A percentile compares a stretch with the other conserved stretches of the same genome.
These are phyloP conservation scores for Boletus tomentosulus DNA, from an alignment of 768 basidiomycete species.

Conservation along the genomic window DNA sequence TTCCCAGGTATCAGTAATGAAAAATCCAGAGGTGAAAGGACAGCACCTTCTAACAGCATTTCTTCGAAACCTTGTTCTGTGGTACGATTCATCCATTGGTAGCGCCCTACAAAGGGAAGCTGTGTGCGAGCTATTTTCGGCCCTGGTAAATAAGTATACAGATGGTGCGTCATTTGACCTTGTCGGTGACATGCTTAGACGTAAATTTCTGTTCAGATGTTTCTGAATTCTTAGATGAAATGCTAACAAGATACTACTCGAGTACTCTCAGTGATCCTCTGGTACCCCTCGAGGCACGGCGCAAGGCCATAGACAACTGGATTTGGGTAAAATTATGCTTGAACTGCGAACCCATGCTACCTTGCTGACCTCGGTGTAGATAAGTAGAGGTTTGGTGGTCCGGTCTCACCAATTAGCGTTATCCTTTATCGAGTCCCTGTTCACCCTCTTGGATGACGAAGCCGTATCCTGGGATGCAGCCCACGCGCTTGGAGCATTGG, in stretches of 20 bases:
- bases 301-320: conserved; percentile 56
- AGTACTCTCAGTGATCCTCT: conserved; percentile 38
- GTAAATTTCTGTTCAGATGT: conserved; percentile 36
- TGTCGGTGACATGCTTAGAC: not conserved
- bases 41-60: conserved; percentile 48
- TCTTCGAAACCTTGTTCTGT: conserved; percentile 51
- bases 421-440: conserved; percentile 56
- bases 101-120: conserved; percentile 51
- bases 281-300: conserved; percentile 38
- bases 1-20: conserved; percentile 39
- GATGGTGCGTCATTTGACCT: conserved; percentile 43
- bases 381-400: conserved; percentile 75
- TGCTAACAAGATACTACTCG: conserved; percentile 47
- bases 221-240: conserved; percentile 39
- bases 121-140: conserved; percentile 54
- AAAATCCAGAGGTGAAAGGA: conserved; percentile 31
- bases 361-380: conserved; percentile 38
- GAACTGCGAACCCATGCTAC: not conserved
- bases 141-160: conserved; percentile 74
- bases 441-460: conserved; percentile 66
- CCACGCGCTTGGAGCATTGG: conserved; percentile 64
- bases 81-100: conserved; percentile 50
- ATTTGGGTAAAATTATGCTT: conserved; percentile 52
- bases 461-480: conserved; percentile 70
- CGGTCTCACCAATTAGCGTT: conserved; percentile 61